phyloP scores from a whole-genome alignment of 306 rosid species.

The Nissolia schottii region DNA sequence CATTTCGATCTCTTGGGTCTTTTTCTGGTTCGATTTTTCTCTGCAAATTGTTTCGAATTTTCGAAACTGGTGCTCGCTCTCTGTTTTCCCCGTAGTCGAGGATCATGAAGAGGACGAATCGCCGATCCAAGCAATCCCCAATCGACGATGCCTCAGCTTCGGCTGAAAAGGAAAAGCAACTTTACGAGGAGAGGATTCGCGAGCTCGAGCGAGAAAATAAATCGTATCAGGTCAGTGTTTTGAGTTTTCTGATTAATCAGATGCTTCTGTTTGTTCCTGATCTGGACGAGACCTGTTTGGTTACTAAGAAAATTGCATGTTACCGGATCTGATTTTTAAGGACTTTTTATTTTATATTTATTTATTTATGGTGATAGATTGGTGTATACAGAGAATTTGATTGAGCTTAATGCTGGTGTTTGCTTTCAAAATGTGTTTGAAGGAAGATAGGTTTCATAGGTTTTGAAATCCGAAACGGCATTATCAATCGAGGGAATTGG shows the following conservation, averaged over 20 bases:
- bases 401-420: neutral
- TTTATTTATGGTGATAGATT: neutral
- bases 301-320: neutral
- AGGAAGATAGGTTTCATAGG: neutral
- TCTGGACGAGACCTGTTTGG: constrained; percentile 15
- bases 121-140: constrained; percentile 65
- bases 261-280: neutral
- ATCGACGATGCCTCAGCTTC: constrained; percentile 31
- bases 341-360: neutral
- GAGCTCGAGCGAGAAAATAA: constrained; percentile 54
- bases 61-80: neutral
- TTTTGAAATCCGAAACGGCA: neutral
- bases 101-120: constrained; percentile 60
- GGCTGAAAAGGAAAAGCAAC: constrained; percentile 29
- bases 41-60: neutral
- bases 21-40: neutral
- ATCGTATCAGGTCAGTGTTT: constrained; percentile 54
- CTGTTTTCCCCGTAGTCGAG: neutral
- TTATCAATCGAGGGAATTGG: neutral
- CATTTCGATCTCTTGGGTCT: neutral
- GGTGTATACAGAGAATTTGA: neutral
- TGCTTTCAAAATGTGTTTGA: neutral
- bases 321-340: neutral
- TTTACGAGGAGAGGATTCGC: constrained; percentile 41
- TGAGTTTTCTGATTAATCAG: neutral